These are phyloP conservation scores for Coemansia sp. DNA, from an alignment of 192 early-diverging fungal genomes.

Conservation along the genomic window DNA sequence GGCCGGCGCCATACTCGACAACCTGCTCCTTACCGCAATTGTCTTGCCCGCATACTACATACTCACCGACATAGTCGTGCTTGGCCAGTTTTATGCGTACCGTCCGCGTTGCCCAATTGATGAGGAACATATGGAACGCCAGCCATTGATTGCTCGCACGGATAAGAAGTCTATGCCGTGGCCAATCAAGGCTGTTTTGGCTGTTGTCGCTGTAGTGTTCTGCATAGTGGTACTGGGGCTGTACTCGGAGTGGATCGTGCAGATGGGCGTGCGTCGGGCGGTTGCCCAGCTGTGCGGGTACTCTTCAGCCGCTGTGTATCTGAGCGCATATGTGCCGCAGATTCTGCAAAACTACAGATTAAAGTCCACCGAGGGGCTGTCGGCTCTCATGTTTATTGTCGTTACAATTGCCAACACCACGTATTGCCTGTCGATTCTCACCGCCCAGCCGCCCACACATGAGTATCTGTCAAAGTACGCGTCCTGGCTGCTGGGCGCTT, in stretches of 20 bases:
- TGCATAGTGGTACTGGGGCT: not conserved
- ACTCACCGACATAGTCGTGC: conserved; percentile 62
- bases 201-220: not conserved
- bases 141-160: not conserved
- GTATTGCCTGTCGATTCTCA: conserved; percentile 64
- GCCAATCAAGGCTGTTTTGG: not conserved
- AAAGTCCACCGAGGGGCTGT: conserved; percentile 72
- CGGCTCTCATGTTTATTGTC: conserved; percentile 73
- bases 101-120: conserved; percentile 2
- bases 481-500: conserved; percentile 70
- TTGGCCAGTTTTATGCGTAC: conserved; percentile 65
- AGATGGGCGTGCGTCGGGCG: conserved; percentile 23
- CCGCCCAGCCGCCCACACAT: conserved; percentile 58
- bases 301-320: conserved; percentile 65
- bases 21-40: conserved; percentile 66
- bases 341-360: conserved; percentile 67
- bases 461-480: conserved; percentile 62
- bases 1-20: conserved; percentile 62
- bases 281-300: conserved; percentile 69
- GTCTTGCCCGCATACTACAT: conserved; percentile 69
- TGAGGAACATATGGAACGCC: not conserved
- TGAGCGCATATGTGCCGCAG: conserved; percentile 72
- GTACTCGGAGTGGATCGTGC: conserved; percentile 15
- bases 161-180: not conserved
- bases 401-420: conserved; percentile 69